phyloP scores from a whole-genome alignment of 1,284 basidiomycete genomes.

The Trichosporon sp. region DNA sequence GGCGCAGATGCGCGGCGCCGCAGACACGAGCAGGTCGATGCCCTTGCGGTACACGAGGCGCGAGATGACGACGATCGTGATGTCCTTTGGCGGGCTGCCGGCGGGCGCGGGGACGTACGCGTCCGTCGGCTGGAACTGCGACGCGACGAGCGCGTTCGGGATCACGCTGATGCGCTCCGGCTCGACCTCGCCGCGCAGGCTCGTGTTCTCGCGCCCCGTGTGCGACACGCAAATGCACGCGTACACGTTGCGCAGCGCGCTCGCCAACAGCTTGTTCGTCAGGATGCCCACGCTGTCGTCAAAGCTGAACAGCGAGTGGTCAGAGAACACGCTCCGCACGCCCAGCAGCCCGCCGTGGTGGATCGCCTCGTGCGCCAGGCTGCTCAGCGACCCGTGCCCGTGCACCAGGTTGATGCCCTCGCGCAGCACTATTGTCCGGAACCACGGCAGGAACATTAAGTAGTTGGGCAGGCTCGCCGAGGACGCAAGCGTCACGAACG shows the following conservation, averaged over 20 bases:
- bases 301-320: slow-evolving; percentile 94
- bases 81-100: slow-evolving; percentile 56
- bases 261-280: slow-evolving; percentile 91
- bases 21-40: slow-evolving; percentile 88
- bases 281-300: slow-evolving; percentile 93
- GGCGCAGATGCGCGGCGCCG: slow-evolving; percentile 82
- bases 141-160: slow-evolving; percentile 87
- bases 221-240: slow-evolving; percentile 96
- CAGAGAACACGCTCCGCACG: slow-evolving; percentile 77
- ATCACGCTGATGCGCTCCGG: slow-evolving; percentile 77
- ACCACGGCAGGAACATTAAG: slow-evolving; percentile 82
- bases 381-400: slow-evolving; percentile 83
- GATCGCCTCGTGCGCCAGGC: slow-evolving; percentile 84
- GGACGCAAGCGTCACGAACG: slow-evolving; percentile 78
- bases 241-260: slow-evolving; percentile 82
- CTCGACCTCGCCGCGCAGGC: slow-evolving; percentile 74
- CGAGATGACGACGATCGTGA: slow-evolving; percentile 90
- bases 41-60: slow-evolving; percentile 96
- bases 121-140: slow-evolving; percentile 66
- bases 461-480: slow-evolving; percentile 92
- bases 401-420: slow-evolving; percentile 87
- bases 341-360: slow-evolving; percentile 80
- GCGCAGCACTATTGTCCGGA: slow-evolving; percentile 80
- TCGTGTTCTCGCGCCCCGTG: slow-evolving; percentile 93
- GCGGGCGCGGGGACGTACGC: not conserved